Base-by-base conservation (phyloP, 2,329 filamentous ascomycete species). In the Dryadomyces quercus-mongolicae region DNA sequence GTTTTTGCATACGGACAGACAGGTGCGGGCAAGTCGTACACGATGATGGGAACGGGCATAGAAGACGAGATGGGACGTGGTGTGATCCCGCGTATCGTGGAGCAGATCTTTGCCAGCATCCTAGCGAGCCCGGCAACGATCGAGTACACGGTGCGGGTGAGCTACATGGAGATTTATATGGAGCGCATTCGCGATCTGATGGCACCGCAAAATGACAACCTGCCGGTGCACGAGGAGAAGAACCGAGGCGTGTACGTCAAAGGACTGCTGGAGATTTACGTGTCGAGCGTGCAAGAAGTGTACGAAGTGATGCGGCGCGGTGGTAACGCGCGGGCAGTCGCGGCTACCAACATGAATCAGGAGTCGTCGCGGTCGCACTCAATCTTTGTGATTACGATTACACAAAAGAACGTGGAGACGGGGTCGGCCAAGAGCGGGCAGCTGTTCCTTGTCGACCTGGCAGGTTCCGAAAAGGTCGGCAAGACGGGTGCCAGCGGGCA, bases 111-210 rank as follows among this genome's bases (percentile, higher is more conserved):
- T 68, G 85, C 87, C 62, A 95, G 88, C 71, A 97, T 97, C 68
- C 78, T 96, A 71, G 83, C 87, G 21, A 95, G 90, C 63, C 88
- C 92, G 46, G 84, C 84, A 63, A 95, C 88, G 61, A 96, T 97
- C 68, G 93, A 97, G 71, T 97, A 97, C 70, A 97, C 91, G n/a
- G 92, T 98, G 53, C 84, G 91, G 55, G 92, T 97, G 66, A 95
- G 90, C 70, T 97, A 97, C 71, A 96, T 98, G 91, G 93, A 98
- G 71, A 97, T 98, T 60, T 98, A 98, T 75, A 98, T 97, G 93
- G 93, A 98, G 74, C 84, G 87, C 62, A 97, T 98, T 68, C 83
- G 92, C 64, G 93, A 98, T 81, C 72, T 98, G 64, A 74, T 98
- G 59, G 84, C 86, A 22, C 93, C 93, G 12, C 86, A 91, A 57